These are phyloP conservation scores for Macrolepiota albuminosa DNA, from an alignment of 768 basidiomycete species.

Conservation along the genomic window DNA sequence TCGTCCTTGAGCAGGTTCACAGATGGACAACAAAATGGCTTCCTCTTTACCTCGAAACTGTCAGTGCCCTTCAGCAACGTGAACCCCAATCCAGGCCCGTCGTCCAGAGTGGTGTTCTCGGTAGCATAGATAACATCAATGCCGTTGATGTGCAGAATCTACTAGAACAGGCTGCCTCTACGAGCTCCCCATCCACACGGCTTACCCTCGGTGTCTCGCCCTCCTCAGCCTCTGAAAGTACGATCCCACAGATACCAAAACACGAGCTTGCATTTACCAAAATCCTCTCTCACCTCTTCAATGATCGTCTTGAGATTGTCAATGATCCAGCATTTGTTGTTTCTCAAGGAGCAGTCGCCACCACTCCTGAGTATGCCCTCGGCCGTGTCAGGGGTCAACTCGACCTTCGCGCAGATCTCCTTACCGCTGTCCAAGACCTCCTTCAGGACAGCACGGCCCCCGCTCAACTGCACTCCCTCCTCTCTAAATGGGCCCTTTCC, in stretches of 20 bases:
- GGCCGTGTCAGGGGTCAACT: slow-evolving; percentile 84
- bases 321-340: slow-evolving; percentile 77
- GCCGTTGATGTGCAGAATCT: slow-evolving; percentile 47
- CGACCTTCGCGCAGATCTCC: slow-evolving; percentile 67
- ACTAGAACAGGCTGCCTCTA: slow-evolving; percentile 35
- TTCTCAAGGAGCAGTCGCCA: slow-evolving; percentile 69
- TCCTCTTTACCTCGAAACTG: slow-evolving; percentile 79
- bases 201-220: slow-evolving; percentile 44
- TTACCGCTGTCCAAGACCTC: slow-evolving; percentile 58
- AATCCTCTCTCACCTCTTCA: slow-evolving; percentile 79
- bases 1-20: slow-evolving; percentile 80
- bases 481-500: slow-evolving; percentile 75
- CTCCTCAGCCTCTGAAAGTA: slow-evolving; percentile 16
- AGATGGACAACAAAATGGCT: slow-evolving; percentile 83
- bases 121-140: slow-evolving; percentile 36
- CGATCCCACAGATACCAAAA: slow-evolving; percentile 67
- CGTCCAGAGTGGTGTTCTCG: slow-evolving; percentile 63
- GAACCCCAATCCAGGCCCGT: slow-evolving; percentile 42
- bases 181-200: slow-evolving; percentile 31
- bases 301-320: slow-evolving; percentile 71
- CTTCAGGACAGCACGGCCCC: slow-evolving; percentile 47
- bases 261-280: slow-evolving; percentile 92
- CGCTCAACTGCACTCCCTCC: slow-evolving; percentile 59
- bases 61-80: slow-evolving; percentile 63
- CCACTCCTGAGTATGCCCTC: slow-evolving; percentile 92